phyloP scores from a whole-genome alignment of 2,329 filamentous ascomycete species.

The Clarireedia paspali region DNA sequence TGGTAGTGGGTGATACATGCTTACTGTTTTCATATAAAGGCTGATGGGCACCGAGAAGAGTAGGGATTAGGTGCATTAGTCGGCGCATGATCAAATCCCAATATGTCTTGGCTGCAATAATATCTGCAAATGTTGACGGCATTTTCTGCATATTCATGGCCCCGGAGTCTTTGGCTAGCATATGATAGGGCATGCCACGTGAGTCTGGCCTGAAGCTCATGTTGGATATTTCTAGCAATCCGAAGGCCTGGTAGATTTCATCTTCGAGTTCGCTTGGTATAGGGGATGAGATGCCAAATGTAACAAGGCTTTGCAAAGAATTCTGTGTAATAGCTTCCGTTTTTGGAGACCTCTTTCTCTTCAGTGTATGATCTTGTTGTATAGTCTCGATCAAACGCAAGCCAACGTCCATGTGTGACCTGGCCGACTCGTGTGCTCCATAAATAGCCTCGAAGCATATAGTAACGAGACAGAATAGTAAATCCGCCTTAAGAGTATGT shows the following conservation, averaged over 20 bases:
- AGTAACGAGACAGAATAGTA: neutral
- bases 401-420: neutral
- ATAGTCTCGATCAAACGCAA: neutral
- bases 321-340: neutral
- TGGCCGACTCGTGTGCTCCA: neutral
- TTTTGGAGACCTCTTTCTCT: neutral
- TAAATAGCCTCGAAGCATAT: neutral
- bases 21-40: neutral
- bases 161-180: conserved; percentile 1
- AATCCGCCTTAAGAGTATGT: neutral
- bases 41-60: neutral
- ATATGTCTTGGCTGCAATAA: neutral
- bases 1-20: no score
- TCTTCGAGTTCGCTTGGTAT: neutral
- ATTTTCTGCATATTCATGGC: neutral
- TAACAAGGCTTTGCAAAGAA: neutral
- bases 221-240: neutral
- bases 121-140: neutral
- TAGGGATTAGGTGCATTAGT: neutral
- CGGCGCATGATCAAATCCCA: conserved; percentile 1
- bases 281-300: conserved; percentile 1
- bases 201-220: neutral
- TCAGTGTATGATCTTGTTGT: neutral
- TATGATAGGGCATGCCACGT: neutral
- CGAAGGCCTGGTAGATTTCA: neutral